A percentile compares a stretch with the other conserved stretches of the same genome.
Conservation (phyloP, 768 basidiomycete species). For the Mycena albidolilacea region DNA sequence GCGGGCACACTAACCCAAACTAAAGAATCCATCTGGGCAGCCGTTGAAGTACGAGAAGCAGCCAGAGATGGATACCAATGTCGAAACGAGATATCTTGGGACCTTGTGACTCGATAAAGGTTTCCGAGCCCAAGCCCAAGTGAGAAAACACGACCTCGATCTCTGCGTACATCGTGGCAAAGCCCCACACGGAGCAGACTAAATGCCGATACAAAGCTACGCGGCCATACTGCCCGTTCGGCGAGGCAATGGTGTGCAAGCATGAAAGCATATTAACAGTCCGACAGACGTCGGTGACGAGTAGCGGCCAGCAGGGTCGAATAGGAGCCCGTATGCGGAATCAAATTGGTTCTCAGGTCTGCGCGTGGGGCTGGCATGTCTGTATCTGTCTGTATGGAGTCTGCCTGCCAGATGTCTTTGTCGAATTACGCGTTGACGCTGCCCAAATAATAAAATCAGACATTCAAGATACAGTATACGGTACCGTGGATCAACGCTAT, state of each 20-base stretch:
- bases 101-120: not conserved
- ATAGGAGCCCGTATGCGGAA: slow-evolving; percentile 15
- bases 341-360: slow-evolving; percentile 19
- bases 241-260: slow-evolving; percentile 22
- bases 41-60: not conserved
- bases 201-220: slow-evolving; percentile 37
- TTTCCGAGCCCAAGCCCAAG: not conserved
- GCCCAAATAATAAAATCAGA: slow-evolving; percentile 30
- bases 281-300: slow-evolving; percentile 38
- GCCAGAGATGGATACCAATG: not conserved
- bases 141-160: slow-evolving; percentile 3
- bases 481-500: slow-evolving; percentile 36
- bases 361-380: slow-evolving; percentile 15
- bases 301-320: slow-evolving; percentile 16
- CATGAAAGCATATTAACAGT: slow-evolving; percentile 32
- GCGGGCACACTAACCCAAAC: slow-evolving; percentile 7
- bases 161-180: not conserved
- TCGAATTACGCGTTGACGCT: slow-evolving; percentile 28
- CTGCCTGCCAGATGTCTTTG: slow-evolving; percentile 39
- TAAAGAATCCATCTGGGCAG: not conserved
- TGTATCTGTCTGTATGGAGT: slow-evolving; percentile 11
- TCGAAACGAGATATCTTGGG: not conserved
- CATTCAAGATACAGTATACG: slow-evolving; percentile 20
- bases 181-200: slow-evolving; percentile 9
- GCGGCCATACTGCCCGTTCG: slow-evolving; percentile 24